Conservation (phyloP, 1,284 basidiomycete species). For the Vanrija pseudolonga region DNA sequence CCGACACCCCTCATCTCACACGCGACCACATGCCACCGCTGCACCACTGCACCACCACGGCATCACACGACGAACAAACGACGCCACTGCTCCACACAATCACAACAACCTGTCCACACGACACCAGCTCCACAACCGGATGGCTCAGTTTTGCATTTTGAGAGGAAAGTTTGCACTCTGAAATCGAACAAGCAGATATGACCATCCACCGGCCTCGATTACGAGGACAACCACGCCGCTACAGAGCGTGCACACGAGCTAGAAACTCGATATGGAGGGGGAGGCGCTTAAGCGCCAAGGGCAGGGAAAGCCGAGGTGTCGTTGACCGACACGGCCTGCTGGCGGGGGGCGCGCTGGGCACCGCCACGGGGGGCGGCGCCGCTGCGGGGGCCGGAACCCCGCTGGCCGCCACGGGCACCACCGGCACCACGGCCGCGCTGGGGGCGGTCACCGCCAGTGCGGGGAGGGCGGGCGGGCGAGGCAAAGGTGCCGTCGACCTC, state of each 20-base stretch:
- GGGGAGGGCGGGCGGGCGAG: conserved; percentile 33
- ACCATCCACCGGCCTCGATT: no score
- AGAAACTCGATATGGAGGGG: neutral
- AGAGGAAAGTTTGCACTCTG: no score
- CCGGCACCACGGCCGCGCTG: conserved; percentile 27
- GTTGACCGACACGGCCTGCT: conserved; percentile 59
- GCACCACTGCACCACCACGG: no score
- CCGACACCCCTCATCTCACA: no score
- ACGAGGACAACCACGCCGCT: no score
- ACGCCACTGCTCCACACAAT: no score
- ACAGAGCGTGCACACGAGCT: neutral
- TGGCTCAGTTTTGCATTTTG: no score
- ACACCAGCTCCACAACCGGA: no score
- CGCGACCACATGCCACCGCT: no score
- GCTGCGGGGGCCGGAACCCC: conserved; percentile 15
- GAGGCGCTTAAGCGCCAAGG: conserved; percentile 52
- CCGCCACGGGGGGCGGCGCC: conserved; percentile 52
- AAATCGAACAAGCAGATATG: no score
- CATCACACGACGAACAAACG: no score
- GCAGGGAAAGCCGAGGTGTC: conserved; percentile 82
- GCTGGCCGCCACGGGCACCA: conserved; percentile 28
- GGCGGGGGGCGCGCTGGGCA: conserved; percentile 42
- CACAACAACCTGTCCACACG: no score
- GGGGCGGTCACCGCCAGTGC: conserved; percentile 22
- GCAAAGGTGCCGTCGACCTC: conserved; percentile 50